A percentile compares a stretch with the other conserved stretches of the same genome.
Evolutionary conservation across 140 eudicot species (phyloP).

Genomic region (Ambrosia hybrid): DNA sequence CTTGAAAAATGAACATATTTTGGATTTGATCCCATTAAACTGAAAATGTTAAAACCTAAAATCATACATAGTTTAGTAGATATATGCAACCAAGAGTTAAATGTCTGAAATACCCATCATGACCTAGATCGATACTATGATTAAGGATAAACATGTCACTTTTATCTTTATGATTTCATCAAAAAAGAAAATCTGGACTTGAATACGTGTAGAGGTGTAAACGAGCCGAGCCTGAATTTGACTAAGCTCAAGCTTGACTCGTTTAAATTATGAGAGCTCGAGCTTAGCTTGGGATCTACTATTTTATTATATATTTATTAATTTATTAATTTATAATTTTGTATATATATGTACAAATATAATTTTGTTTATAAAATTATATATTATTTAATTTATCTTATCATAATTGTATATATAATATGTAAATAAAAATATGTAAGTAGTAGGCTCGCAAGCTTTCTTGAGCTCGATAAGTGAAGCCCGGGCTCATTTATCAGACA

Average conservation of each 20-base stretch:
- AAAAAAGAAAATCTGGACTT: not conserved
- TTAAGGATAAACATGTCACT: not conserved
- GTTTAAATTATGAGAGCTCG: not conserved
- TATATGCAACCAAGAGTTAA: not conserved
- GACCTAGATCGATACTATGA: constrained; percentile 6
- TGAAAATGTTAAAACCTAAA: not conserved
- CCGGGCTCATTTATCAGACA: no score
- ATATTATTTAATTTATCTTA: no score
- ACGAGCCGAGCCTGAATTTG: not conserved
- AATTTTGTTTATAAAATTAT: no score
- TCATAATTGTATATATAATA: no score
- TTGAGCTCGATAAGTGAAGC: no score
- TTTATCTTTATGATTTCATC: constrained; percentile 6
- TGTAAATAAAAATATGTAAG: no score
- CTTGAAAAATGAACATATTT: constrained; percentile 7
- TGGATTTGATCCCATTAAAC: not conserved
- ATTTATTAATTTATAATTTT: no score
- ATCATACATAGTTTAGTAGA: not conserved
- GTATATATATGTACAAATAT: no score
- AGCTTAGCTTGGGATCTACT: not conserved
- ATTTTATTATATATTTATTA: no score
- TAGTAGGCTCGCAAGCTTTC: no score
- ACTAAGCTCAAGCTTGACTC: not conserved
- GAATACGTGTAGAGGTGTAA: not conserved
- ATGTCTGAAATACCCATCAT: constrained; percentile 17